These are phyloP conservation scores for Tephrocybe sp. DNA, from an alignment of 768 basidiomycete species.

Conservation along the genomic window DNA sequence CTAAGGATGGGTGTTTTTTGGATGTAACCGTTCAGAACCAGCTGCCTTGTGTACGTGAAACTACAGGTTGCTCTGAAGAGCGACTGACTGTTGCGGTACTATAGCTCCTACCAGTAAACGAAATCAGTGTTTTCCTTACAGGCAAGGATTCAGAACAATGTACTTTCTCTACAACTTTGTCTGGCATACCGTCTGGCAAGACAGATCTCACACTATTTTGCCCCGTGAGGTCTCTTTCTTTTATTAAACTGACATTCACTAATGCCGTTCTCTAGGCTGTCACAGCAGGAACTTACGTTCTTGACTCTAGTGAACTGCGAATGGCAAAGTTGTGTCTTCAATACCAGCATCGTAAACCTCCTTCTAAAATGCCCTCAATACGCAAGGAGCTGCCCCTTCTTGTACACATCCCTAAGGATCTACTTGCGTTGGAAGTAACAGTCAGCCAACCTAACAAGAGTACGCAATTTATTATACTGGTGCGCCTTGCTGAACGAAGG, in stretches of 20 bases:
- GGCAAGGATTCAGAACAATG: constrained; percentile 66
- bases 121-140: constrained; percentile 57
- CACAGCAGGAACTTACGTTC: constrained; percentile 63
- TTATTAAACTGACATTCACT: background rate
- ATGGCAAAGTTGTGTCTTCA: constrained; percentile 66
- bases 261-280: constrained; percentile 50
- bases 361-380: constrained; percentile 23
- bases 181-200: constrained; percentile 55
- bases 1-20: constrained; percentile 66
- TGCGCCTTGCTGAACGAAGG: too few relatives aligned
- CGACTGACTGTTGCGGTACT: too few relatives aligned
- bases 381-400: constrained; percentile 36
- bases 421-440: constrained; percentile 60
- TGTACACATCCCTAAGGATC: constrained; percentile 65
- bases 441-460: constrained; percentile 58
- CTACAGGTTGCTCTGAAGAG: too few relatives aligned
- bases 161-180: constrained; percentile 45
- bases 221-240: constrained; percentile 50
- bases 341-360: constrained; percentile 51
- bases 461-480: constrained; percentile 18
- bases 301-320: constrained; percentile 68
- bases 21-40: constrained; percentile 61
- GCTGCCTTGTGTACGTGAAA: constrained; percentile 65
- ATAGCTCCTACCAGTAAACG: constrained; percentile 63
- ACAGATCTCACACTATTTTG: constrained; percentile 64